phyloP scores from a whole-genome alignment of 192 early-diverging fungal genomes.

The Pilaira anomala region DNA sequence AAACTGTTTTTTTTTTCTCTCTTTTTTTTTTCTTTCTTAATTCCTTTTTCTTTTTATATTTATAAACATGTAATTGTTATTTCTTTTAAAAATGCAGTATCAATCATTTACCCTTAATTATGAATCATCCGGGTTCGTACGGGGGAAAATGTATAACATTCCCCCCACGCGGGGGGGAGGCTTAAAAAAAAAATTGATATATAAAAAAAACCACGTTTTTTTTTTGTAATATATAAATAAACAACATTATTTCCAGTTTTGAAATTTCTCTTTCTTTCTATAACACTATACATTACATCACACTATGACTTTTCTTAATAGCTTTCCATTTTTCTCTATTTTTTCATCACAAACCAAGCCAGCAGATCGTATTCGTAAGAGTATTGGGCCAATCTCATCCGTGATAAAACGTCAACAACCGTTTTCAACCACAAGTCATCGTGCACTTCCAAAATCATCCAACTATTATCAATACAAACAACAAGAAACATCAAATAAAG shows the following conservation, averaged over 20 bases:
- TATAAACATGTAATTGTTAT: no score
- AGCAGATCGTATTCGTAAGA: slow-evolving; percentile 30
- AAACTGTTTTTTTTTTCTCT: no score
- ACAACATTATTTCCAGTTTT: no score
- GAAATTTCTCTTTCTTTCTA: neutral
- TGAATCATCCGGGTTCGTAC: slow-evolving; percentile 17
- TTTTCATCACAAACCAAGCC: slow-evolving; percentile 23
- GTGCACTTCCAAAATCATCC: slow-evolving; percentile 10
- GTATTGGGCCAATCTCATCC: slow-evolving; percentile 31
- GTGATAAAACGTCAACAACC: slow-evolving; percentile 32
- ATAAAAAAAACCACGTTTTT: neutral
- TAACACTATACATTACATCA: neutral
- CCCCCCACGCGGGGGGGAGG: neutral
- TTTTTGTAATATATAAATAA: no score
- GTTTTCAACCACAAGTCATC: slow-evolving; percentile 2
- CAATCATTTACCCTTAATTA: neutral
- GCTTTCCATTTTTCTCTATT: slow-evolving; percentile 25
- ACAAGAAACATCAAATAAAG: neutral
- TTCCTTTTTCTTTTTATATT: no score
- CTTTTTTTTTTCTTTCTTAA: no score
- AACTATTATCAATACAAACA: neutral
- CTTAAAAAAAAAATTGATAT: neutral
- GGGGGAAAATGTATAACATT: slow-evolving; percentile 4
- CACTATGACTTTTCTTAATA: slow-evolving; percentile 18
- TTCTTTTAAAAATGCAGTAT: no score